Percentiles rank a stretch among this genome's conserved stretches.
phyloP scores from a whole-genome alignment of 2,329 filamentous ascomycete species.

The Chrysoporthe deuterocubensis region DNA sequence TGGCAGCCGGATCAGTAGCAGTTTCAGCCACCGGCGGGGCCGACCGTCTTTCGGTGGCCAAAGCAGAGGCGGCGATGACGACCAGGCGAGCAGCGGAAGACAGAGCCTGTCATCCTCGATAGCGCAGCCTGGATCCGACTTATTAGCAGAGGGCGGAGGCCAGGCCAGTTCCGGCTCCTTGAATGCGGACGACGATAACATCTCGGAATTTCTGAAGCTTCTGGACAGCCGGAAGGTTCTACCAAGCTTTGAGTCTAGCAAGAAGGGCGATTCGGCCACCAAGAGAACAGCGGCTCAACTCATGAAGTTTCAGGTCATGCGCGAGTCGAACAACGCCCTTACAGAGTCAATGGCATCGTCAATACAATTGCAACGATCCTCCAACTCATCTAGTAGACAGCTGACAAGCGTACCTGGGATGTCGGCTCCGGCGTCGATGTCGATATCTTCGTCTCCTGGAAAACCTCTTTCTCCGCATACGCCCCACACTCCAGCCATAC shows the following conservation, averaged over 20 bases:
- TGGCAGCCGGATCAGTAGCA: slow-evolving; percentile 88
- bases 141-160: slow-evolving; percentile 72
- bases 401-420: slow-evolving; percentile 67
- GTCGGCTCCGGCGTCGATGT: slow-evolving; percentile 74
- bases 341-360: slow-evolving; percentile 95
- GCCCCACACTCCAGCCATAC: slow-evolving; percentile 90
- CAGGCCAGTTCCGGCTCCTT: slow-evolving; percentile 70
- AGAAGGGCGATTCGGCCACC: slow-evolving; percentile 69
- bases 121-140: slow-evolving; percentile 75
- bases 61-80: slow-evolving; percentile 70
- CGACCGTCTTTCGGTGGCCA: slow-evolving; percentile 77
- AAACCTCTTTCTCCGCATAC: slow-evolving; percentile 90
- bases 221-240: slow-evolving; percentile 88
- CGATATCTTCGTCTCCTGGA: slow-evolving; percentile 84
- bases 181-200: slow-evolving; percentile 84
- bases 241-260: slow-evolving; percentile 73
- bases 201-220: slow-evolving; percentile 88
- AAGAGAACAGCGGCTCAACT: slow-evolving; percentile 80
- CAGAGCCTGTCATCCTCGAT: slow-evolving; percentile 74
- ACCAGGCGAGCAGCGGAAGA: slow-evolving; percentile 79
- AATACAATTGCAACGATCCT: slow-evolving; percentile 80
- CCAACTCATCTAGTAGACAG: slow-evolving; percentile 70
- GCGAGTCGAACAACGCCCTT: slow-evolving; percentile 83
- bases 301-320: slow-evolving; percentile 85
- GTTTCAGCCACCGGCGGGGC: slow-evolving; percentile 83